Conservation (phyloP, 148 eudicot species). For the Rhododendron griersonianum region DNA sequence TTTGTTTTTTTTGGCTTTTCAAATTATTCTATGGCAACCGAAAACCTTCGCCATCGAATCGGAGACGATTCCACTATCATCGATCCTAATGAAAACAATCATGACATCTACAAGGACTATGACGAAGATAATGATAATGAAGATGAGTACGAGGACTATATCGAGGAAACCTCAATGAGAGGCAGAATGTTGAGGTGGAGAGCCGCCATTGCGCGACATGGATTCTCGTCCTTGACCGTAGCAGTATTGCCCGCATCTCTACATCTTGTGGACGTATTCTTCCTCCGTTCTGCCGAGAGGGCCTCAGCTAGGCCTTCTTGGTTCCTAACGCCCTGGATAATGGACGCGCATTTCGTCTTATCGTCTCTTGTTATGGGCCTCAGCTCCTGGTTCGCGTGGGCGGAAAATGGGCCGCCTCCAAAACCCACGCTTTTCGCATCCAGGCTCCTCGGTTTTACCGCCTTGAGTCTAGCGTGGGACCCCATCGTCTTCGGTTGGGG, state of each 20-base stretch:
- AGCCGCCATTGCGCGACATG: background rate
- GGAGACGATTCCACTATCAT: background rate
- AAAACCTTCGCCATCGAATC: background rate
- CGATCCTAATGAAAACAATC: background rate
- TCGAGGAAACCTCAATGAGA: background rate
- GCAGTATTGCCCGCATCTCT: background rate
- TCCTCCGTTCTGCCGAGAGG: background rate
- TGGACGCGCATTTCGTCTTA: background rate
- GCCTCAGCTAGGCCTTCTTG: background rate
- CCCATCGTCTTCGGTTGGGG: background rate
- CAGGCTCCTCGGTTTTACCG: background rate
- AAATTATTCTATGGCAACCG: background rate
- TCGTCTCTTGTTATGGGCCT: background rate
- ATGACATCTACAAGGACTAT: background rate
- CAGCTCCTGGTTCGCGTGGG: background rate
- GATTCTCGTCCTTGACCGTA: background rate
- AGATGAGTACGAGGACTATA: background rate
- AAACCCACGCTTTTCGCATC: background rate
- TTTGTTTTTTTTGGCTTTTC: background rate
- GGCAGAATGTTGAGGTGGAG: background rate
- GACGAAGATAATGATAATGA: too few species aligned
- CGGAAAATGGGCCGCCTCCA: background rate
- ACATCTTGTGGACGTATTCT: background rate
- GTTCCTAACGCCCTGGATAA: background rate
- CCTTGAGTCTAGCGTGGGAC: background rate